Evolutionary conservation across 768 basidiomycete species (phyloP).

Genomic region (Phlebiopsis gigantea): DNA sequence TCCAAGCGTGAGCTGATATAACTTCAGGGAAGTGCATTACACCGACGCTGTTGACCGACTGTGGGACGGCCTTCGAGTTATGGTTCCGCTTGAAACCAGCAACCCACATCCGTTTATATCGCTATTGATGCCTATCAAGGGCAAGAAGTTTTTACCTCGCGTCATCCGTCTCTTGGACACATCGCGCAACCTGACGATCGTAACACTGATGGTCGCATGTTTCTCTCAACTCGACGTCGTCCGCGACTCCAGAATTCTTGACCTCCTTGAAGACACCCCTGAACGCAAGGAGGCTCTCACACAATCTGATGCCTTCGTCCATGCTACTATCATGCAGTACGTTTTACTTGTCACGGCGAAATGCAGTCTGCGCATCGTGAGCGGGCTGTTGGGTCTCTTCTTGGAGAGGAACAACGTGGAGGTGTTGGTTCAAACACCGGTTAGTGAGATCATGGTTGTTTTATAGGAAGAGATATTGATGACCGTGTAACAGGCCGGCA

Average conservation of each 20-base stretch:
- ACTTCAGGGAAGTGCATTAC: conserved; percentile 51
- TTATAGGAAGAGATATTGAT: not conserved
- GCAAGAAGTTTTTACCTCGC: conserved; percentile 87
- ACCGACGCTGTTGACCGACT: conserved; percentile 58
- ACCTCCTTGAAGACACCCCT: conserved; percentile 53
- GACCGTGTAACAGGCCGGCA: conserved; percentile 63
- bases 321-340: conserved; percentile 75
- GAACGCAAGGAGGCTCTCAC: conserved; percentile 69
- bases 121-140: conserved; percentile 81
- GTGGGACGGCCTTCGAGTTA: conserved; percentile 81
- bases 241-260: conserved; percentile 66
- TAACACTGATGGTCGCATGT: conserved; percentile 90
- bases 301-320: conserved; percentile 89
- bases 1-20: not conserved
- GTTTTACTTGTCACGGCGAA: conserved; percentile 78
- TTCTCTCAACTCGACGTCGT: conserved; percentile 95
- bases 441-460: conserved; percentile 31
- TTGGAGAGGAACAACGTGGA: conserved; percentile 75
- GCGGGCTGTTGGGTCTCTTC: conserved; percentile 80
- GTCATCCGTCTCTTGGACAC: conserved; percentile 78
- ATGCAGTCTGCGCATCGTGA: conserved; percentile 75
- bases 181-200: conserved; percentile 75
- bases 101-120: conserved; percentile 97
- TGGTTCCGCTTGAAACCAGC: conserved; percentile 88
- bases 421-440: conserved; percentile 72